Percentiles rank a stretch among this genome's conserved stretches.
These are phyloP conservation scores for Globisporangium abappressorium DNA, from an alignment of 352 stramenopile genomes.

Conservation along the genomic window DNA sequence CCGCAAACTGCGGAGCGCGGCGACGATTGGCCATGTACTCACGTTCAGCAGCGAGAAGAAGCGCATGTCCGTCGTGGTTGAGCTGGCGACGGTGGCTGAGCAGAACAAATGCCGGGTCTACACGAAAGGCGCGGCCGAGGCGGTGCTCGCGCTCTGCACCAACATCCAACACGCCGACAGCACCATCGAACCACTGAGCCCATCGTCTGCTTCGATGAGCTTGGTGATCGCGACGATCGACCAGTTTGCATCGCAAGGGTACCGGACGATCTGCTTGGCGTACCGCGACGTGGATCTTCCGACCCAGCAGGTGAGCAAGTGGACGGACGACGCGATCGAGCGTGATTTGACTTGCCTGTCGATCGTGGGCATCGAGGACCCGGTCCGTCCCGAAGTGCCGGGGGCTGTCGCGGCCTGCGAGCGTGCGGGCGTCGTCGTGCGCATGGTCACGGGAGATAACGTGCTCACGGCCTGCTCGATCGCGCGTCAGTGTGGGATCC, in stretches of 20 bases:
- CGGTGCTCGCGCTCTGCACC: constrained; percentile 47
- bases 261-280: constrained; percentile 74
- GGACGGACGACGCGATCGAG: constrained; percentile 29
- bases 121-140: constrained; percentile 55
- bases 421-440: constrained; percentile 87
- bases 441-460: constrained; percentile 93
- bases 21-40: constrained; percentile 37
- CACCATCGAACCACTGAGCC: neutral
- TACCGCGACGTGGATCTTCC: constrained; percentile 35
- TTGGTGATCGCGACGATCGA: constrained; percentile 33
- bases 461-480: constrained; percentile 90
- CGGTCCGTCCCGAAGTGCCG: constrained; percentile 87
- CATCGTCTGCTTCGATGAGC: constrained; percentile 12
- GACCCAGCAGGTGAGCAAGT: constrained; percentile 16
- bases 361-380: constrained; percentile 93
- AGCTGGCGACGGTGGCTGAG: neutral
- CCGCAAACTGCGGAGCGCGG: constrained; percentile 18
- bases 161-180: constrained; percentile 23
- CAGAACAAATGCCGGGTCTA: constrained; percentile 26
- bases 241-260: constrained; percentile 59
- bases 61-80: constrained; percentile 91
- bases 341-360: constrained; percentile 42
- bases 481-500: constrained; percentile 83
- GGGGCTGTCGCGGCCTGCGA: constrained; percentile 90
- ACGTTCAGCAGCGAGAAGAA: constrained; percentile 93